Evolutionary conservation across 306 rosid genomes (phyloP), one percentile per base, ranked within the genome.

Genomic region (Pterocarpus santalinus): DNA sequence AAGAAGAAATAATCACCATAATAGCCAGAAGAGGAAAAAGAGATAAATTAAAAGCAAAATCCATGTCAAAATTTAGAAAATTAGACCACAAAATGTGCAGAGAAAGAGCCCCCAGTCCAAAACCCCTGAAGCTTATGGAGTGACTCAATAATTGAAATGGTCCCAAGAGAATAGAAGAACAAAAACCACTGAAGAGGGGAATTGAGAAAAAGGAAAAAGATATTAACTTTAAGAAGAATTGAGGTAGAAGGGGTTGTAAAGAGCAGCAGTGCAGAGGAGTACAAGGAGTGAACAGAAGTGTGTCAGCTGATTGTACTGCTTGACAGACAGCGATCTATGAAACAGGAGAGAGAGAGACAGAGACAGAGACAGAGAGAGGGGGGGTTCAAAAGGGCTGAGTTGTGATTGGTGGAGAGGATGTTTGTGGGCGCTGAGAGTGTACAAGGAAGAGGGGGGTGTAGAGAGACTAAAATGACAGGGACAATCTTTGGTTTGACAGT

Each of bases 381-480:
- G 52, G 55, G 44, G 76, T 89, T 91, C 85, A 85, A 73, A 79
- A 79, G 83, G 80, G 88, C 55, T 83, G 88, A 90, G 92, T 88
- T 86, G 86, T 92, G 93, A 94, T 94, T 92, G 94, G 98, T 85
- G 77, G 86, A 84, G 52, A 65, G 63, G 89, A 78, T 77, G 86
- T 74, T 77, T 83, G 80, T 75, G 92, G 85, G 86, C 79, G 79
- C 88, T 80, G 79, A 43, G 68, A 30, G 8, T 28, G 46, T 3
- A 44, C 2, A 22, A n/a, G 13, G 38, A 28, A 22, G 28, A 1
- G 1, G 28, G 1, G 28, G 1, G 28, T 0, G 28, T 1, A 22
- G 28, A 22, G 28, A 22, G 28, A 22, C 28, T 22, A 22, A 22
- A 22, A 22, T 22, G 28, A 22, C 28, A 22, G 28, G 28, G 28